A percentile compares a stretch with the other conserved stretches of the same genome.
phyloP scores from a whole-genome alignment of 179 eudicot genomes.

The Spergularia azorica region DNA sequence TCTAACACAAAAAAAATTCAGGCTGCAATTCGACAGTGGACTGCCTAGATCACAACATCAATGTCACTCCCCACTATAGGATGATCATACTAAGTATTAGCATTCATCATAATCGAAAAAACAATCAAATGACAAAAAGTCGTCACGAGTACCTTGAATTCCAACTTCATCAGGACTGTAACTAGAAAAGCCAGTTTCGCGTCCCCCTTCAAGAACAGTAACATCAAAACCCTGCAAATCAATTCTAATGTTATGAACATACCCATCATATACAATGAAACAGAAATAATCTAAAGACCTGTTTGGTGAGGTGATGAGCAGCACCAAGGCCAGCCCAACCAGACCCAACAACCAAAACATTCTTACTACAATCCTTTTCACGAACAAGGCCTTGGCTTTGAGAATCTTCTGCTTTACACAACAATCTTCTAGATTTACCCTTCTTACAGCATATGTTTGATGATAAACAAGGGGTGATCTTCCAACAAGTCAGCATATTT shows the following conservation, averaged over 20 bases:
- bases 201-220: conserved; percentile 63
- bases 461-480: conserved; percentile 32
- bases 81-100: too few relatives aligned
- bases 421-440: conserved; percentile 18
- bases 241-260: conserved; percentile 8
- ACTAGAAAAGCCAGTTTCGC: conserved; percentile 46
- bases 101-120: neutral
- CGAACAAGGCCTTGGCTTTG: conserved; percentile 10
- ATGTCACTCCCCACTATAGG: too few relatives aligned
- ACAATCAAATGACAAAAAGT: neutral
- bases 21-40: too few relatives aligned
- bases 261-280: neutral
- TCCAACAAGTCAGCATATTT: conserved; percentile 51
- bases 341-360: conserved; percentile 65
- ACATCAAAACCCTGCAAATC: conserved; percentile 63
- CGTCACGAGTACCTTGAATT: conserved; percentile 48
- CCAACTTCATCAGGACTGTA: conserved; percentile 65
- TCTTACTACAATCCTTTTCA: conserved; percentile 39
- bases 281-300: conserved; percentile 30
- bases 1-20: too few relatives aligned
- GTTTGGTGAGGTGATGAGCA: conserved; percentile 65
- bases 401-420: conserved; percentile 51
- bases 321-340: conserved; percentile 84
- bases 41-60: too few relatives aligned
- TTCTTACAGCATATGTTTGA: conserved; percentile 18